Conservation (phyloP, 768 basidiomycete genomes). For the Gymnopilus dilepis region DNA sequence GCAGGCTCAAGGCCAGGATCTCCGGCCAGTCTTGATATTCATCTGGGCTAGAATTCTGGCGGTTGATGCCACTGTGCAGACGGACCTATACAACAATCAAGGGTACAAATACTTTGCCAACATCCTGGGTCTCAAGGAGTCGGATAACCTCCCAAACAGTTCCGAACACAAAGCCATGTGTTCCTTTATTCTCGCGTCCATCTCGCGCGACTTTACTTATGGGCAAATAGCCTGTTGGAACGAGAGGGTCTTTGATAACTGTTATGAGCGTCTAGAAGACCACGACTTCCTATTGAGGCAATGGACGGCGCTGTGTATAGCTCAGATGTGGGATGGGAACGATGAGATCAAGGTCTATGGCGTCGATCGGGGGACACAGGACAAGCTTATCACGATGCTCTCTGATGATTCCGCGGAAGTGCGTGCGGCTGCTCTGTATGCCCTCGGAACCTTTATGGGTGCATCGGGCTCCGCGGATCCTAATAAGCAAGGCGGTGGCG, state of each 20-base stretch:
- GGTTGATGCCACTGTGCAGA: conserved; percentile 92
- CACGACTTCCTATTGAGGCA: conserved; percentile 92
- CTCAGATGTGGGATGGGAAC: conserved; percentile 92
- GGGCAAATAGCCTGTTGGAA: conserved; percentile 88
- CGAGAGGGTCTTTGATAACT: conserved; percentile 85
- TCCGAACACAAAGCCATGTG: conserved; percentile 99
- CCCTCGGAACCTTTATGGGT: conserved; percentile 92
- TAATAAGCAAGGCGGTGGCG: conserved; percentile 77
- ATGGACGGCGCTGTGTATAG: conserved; percentile 93
- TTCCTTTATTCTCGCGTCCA: conserved; percentile 90
- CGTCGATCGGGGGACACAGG: conserved; percentile 79
- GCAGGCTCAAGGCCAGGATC: conserved; percentile 91
- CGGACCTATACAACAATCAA: conserved; percentile 82
- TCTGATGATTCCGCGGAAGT: conserved; percentile 93
- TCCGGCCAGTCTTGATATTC: conserved; percentile 97
- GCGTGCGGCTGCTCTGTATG: conserved; percentile 87
- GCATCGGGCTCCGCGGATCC: conserved; percentile 79
- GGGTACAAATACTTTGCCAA: conserved; percentile 88
- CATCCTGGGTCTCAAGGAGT: conserved; percentile 72
- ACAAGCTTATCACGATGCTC: conserved; percentile 78
- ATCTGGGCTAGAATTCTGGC: conserved; percentile 99
- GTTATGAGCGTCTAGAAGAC: conserved; percentile 84
- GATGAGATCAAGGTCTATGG: conserved; percentile 90
- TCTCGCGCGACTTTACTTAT: conserved; percentile 86
- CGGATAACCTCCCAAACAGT: conserved; percentile 83